These are phyloP conservation scores for Aspergillus homomorphus DNA, from an alignment of 495 filamentous ascomycete genomes.

Conservation along the genomic window DNA sequence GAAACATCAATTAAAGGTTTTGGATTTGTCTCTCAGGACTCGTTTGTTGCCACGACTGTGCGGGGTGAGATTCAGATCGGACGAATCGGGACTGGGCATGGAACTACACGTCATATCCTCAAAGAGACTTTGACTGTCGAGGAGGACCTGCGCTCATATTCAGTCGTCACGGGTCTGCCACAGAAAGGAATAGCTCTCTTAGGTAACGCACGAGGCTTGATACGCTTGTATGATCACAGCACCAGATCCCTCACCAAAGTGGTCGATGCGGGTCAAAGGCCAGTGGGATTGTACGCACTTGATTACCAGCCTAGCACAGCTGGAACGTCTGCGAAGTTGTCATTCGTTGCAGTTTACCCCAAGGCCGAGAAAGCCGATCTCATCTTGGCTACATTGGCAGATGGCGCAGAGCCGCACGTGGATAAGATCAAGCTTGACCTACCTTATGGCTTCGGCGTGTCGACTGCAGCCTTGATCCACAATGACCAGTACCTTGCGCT, in stretches of 20 bases:
- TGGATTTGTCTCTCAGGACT: conserved; percentile 56
- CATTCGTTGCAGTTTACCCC: conserved; percentile 33
- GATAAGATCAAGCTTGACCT: conserved; percentile 26
- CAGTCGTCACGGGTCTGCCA: conserved; percentile 27
- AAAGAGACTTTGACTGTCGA: conserved; percentile 33
- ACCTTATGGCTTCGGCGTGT: conserved; percentile 35
- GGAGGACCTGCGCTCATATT: conserved; percentile 33
- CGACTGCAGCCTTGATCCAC: conserved; percentile 36
- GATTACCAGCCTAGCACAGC: conserved; percentile 15
- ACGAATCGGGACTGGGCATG: conserved; percentile 13
- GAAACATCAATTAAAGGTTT: conserved; percentile 50
- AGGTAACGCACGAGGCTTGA: conserved; percentile 28
- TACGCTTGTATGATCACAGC: conserved; percentile 37
- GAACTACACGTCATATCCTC: conserved; percentile 15
- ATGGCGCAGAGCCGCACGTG: conserved; percentile 16
- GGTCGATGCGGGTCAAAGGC: conserved; percentile 23
- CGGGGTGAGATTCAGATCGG: conserved; percentile 60
- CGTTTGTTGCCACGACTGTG: conserved; percentile 57
- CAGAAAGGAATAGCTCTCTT: conserved; percentile 36
- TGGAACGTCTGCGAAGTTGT: conserved; percentile 13
- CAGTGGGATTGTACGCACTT: conserved; percentile 27
- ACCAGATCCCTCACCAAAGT: conserved; percentile 27
- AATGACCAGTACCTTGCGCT: conserved; percentile 53
- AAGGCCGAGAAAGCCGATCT: conserved; percentile 29
- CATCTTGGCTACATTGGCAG: conserved; percentile 24